Percentiles rank a stretch among this genome's conserved stretches.
phyloP scores from a whole-genome alignment of 2,329 filamentous ascomycete genomes.

The Microdochium paspali region DNA sequence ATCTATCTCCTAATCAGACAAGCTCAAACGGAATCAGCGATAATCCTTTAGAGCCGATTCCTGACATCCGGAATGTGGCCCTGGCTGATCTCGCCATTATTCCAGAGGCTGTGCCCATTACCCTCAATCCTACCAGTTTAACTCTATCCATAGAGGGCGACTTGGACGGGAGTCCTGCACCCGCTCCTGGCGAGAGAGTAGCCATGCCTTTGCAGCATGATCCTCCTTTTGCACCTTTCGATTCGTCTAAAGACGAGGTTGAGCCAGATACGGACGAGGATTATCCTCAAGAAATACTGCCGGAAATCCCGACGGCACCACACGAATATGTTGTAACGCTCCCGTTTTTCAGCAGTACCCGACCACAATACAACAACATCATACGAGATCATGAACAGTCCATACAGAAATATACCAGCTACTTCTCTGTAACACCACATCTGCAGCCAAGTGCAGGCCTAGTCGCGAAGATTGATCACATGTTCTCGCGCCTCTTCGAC shows the following conservation, averaged over 20 bases:
- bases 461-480: constrained; percentile 35
- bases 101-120: constrained; percentile 15
- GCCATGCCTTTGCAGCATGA: constrained; percentile 4
- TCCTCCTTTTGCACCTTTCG: neutral
- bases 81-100: neutral
- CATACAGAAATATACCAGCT: constrained; percentile 33
- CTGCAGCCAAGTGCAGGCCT: constrained; percentile 27
- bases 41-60: neutral
- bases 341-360: constrained; percentile 42
- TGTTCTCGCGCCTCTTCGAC: constrained; percentile 41
- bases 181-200: constrained; percentile 14
- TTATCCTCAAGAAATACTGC: constrained; percentile 13
- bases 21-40: neutral
- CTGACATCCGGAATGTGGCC: neutral
- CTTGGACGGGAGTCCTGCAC: constrained; percentile 14
- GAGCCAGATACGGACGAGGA: neutral
- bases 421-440: constrained; percentile 29
- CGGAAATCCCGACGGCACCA: constrained; percentile 15
- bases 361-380: constrained; percentile 41
- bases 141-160: constrained; percentile 20
- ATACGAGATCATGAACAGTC: constrained; percentile 32
- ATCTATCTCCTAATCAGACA: neutral
- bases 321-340: constrained; percentile 45
- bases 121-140: constrained; percentile 17
- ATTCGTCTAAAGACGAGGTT: neutral